A percentile compares a stretch with the other conserved stretches of the same genome.
These are phyloP conservation scores for Mycena rosella DNA, from an alignment of 768 basidiomycete genomes.

Conservation along the genomic window DNA sequence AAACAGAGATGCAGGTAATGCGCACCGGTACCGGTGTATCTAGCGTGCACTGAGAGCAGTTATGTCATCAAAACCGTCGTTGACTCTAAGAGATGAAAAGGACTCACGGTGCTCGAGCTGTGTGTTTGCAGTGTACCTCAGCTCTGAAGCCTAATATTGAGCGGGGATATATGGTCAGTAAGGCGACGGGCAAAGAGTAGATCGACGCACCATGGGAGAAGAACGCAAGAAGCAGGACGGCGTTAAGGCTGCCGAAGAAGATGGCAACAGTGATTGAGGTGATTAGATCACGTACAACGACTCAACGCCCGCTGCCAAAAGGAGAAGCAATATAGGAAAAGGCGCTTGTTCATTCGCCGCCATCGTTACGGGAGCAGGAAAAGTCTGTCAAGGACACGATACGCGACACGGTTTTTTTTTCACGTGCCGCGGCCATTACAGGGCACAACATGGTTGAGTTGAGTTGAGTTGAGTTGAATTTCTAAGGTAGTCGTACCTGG, in stretches of 20 bases:
- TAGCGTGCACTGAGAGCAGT: constrained; percentile 88
- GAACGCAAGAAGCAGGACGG: neutral
- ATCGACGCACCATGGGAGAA: neutral
- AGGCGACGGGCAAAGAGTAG: neutral
- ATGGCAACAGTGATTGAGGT: constrained; percentile 3
- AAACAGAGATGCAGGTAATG: constrained; percentile 32
- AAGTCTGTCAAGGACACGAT: too few species aligned
- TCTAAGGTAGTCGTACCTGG: too few species aligned
- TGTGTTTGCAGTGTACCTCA: constrained; percentile 96
- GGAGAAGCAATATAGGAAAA: constrained; percentile 5
- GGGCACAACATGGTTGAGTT: neutral
- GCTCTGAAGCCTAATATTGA: constrained; percentile 82
- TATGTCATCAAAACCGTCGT: constrained; percentile 24
- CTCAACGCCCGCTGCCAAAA: constrained; percentile 20
- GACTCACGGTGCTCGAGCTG: constrained; percentile 93
- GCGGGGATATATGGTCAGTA: neutral
- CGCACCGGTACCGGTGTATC: constrained; percentile 95
- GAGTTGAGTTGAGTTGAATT: too few species aligned
- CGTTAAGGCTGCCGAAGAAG: too few species aligned
- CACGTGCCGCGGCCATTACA: neutral
- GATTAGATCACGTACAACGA: neutral
- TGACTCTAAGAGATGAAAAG: neutral
- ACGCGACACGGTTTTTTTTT: neutral
- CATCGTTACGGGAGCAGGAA: neutral
- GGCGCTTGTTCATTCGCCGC: too few species aligned